Evolutionary conservation across 306 rosid genomes (phyloP).

Genomic region (Corylus americana): DNA sequence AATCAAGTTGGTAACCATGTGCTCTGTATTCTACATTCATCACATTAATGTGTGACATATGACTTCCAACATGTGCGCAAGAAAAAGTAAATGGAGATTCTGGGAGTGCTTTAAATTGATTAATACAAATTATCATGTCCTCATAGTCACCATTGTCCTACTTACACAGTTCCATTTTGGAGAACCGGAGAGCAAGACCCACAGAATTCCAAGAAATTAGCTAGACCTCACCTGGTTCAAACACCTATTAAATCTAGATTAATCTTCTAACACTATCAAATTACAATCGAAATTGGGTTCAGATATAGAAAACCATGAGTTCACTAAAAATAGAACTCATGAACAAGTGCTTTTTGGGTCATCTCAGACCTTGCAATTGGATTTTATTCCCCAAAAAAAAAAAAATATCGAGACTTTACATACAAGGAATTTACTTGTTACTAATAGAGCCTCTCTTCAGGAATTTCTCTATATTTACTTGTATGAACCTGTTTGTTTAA

Average conservation of each 20-base stretch:
- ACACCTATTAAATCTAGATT: neutral
- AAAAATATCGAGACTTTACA: too few species aligned
- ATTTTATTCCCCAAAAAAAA: too few species aligned
- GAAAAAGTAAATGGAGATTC: neutral
- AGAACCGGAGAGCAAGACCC: neutral
- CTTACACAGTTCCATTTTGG: neutral
- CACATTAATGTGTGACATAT: neutral
- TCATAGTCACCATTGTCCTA: neutral
- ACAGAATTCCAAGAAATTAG: neutral
- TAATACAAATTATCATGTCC: neutral
- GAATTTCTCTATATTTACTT: neutral
- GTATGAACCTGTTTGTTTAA: neutral
- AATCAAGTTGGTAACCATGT: neutral
- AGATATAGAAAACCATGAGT: neutral
- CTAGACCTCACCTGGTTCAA: neutral
- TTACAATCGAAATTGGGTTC: neutral
- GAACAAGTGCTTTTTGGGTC: too few species aligned
- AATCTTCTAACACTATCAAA: neutral
- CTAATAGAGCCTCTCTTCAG: neutral
- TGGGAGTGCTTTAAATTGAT: neutral
- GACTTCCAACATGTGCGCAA: neutral
- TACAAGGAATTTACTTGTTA: too few species aligned
- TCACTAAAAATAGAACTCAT: neutral
- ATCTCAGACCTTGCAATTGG: too few species aligned
- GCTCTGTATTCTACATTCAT: neutral